Evolutionary conservation across 306 rosid genomes (phyloP).

Genomic region (Vigna mungo): DNA sequence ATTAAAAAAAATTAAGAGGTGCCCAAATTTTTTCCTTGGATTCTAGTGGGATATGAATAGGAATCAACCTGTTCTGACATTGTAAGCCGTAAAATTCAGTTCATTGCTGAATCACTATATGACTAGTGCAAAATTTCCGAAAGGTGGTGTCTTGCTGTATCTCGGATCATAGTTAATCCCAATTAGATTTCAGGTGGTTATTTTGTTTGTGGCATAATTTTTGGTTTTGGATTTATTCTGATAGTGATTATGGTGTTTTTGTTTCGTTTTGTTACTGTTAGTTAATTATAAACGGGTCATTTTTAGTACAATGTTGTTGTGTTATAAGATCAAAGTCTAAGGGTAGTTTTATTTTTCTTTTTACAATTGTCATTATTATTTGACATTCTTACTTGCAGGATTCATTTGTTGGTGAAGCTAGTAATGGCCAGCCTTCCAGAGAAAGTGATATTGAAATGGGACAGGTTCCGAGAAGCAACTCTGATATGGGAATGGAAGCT

Average conservation of each 20-base stretch:
- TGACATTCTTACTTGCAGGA: slow-evolving; percentile 59
- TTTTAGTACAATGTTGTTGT: slow-evolving; percentile 7
- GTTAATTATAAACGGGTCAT: slow-evolving; percentile 30
- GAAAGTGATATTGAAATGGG: slow-evolving; percentile 90
- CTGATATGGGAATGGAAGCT: slow-evolving; percentile 74
- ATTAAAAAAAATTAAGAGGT: not conserved
- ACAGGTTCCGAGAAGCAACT: slow-evolving; percentile 53
- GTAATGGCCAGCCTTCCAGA: slow-evolving; percentile 68
- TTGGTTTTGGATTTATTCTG: slow-evolving; percentile 22
- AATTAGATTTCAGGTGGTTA: slow-evolving; percentile 26
- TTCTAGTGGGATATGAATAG: slow-evolving; percentile 21
- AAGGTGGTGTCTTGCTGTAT: slow-evolving; percentile 3
- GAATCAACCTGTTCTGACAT: slow-evolving; percentile 39
- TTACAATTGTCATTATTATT: not conserved
- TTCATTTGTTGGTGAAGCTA: slow-evolving; percentile 72
- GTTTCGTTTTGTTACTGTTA: slow-evolving; percentile 15
- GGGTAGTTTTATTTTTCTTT: slow-evolving; percentile 6
- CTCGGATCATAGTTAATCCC: slow-evolving; percentile 43
- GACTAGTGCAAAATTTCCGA: slow-evolving; percentile 16
- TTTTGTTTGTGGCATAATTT: slow-evolving; percentile 19
- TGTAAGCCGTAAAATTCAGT: slow-evolving; percentile 37
- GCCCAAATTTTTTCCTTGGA: slow-evolving; percentile 32
- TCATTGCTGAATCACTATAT: not conserved
- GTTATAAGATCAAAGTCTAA: slow-evolving; percentile 38
- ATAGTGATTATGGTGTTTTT: not conserved